Conservation (phyloP, 2,329 filamentous ascomycete species). For the Trichoderma brevicompactum region DNA sequence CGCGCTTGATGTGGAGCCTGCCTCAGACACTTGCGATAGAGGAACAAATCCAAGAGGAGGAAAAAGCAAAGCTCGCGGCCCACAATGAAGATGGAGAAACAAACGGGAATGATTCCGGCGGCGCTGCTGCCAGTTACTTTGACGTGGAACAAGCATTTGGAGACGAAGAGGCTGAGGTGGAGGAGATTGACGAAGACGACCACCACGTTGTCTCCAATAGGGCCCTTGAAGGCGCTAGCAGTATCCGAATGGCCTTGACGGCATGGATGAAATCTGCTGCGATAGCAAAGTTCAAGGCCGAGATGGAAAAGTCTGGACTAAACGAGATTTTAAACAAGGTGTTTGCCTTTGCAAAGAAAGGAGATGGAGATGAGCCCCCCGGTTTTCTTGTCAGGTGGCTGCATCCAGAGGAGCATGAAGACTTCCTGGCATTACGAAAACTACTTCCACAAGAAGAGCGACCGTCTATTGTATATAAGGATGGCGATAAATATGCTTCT, state of each 20-base stretch:
- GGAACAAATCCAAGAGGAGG: constrained; percentile 51
- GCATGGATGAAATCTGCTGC: constrained; percentile 46
- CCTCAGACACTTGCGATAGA: constrained; percentile 70
- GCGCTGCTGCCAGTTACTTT: constrained; percentile 44
- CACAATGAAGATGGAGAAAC: constrained; percentile 32
- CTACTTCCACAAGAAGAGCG: constrained; percentile 64
- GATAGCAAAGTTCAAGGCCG: constrained; percentile 40
- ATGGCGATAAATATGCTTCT: constrained; percentile 62
- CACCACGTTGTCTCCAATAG: constrained; percentile 37
- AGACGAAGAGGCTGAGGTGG: constrained; percentile 38
- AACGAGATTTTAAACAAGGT: constrained; percentile 37
- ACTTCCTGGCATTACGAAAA: constrained; percentile 71
- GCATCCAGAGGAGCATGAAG: constrained; percentile 75
- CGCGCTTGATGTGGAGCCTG: constrained; percentile 76
- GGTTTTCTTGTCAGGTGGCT: constrained; percentile 70
- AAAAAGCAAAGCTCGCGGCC: constrained; percentile 53
- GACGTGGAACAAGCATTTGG: constrained; percentile 44
- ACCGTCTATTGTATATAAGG: constrained; percentile 51
- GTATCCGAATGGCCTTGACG: constrained; percentile 40
- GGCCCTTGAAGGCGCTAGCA: constrained; percentile 46
- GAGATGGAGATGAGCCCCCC: constrained; percentile 40
- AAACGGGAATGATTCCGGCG: constrained; percentile 34
- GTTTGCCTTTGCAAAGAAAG: constrained; percentile 37
- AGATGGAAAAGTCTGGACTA: constrained; percentile 38
- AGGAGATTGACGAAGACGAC: constrained; percentile 37